A percentile compares a stretch with the other conserved stretches of the same genome.
These are phyloP conservation scores for Arthromyces matolae DNA, from an alignment of 768 basidiomycete species.

Conservation along the genomic window DNA sequence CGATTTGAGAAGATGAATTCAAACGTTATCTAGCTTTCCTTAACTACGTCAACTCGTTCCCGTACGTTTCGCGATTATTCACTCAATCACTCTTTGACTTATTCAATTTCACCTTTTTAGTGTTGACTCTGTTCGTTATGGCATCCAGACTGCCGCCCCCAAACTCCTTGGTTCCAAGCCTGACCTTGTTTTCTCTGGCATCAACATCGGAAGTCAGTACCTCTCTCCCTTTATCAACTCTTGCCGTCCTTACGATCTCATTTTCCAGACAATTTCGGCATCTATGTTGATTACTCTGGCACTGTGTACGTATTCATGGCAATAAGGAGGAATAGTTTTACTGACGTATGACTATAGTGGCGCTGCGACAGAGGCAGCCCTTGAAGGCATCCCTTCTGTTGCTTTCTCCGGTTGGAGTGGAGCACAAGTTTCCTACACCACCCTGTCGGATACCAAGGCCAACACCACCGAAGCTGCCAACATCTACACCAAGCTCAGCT, in stretches of 20 bases:
- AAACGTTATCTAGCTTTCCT: conserved; percentile 24
- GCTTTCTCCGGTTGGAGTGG: conserved; percentile 44
- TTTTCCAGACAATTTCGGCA: conserved; percentile 32
- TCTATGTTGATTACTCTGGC: conserved; percentile 32
- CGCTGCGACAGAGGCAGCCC: conserved; percentile 45
- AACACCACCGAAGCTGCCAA: conserved; percentile 33
- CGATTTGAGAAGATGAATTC: background rate
- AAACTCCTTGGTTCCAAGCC: conserved; percentile 30
- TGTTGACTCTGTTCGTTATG: conserved; percentile 34
- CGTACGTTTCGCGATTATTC: conserved; percentile 22
- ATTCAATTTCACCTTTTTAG: conserved; percentile 16
- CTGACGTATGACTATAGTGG: conserved; percentile 30
- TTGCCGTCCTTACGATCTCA: background rate
- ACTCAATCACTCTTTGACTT: background rate
- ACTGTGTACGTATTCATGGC: conserved; percentile 33
- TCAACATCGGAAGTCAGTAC: conserved; percentile 30
- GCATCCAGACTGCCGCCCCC: conserved; percentile 35
- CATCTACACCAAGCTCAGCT: conserved; percentile 41
- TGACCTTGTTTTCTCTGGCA: conserved; percentile 36
- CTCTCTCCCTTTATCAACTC: background rate
- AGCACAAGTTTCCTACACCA: conserved; percentile 47
- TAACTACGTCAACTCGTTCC: conserved; percentile 43
- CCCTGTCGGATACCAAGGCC: conserved; percentile 35
- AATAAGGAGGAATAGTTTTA: background rate
- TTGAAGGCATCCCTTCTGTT: conserved; percentile 46